Evolutionary conservation across 768 basidiomycete genomes (phyloP), one percentile per base, ranked within the genome.

Genomic region (Boletellus emodensis): DNA sequence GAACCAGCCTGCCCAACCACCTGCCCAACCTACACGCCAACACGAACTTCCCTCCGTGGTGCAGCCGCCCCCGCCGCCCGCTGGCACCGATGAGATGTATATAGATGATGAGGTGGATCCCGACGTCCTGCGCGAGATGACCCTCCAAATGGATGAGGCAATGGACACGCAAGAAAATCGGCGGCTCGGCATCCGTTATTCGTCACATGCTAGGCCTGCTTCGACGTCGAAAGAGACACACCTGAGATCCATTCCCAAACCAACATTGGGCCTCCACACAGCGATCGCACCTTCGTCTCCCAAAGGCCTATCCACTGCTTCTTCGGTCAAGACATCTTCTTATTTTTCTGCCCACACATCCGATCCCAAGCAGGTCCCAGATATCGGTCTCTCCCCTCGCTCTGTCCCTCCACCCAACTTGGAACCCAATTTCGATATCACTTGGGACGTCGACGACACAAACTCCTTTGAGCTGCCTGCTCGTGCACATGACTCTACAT

Each of bases 391-490:
- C 24, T 53, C 58, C 64, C 78, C 61, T 50, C 64, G 60, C 44
- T 57, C 59, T 24, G 58, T 39, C n/a, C 54, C 55, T n/a, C 44
- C 53, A 36, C 54, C 61, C 28, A 62, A 65, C 3, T 24, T 24
- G 18, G 46, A 54, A 1, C 55, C 57, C 4, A 37, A 62, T n/a
- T 51, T 62, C 28, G 54, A 55, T 28, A 57, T 67, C 18, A 52
- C 64, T 12, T 64, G 67, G 41, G 68, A 68, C 24, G 61, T 62
- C 26, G 67, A 69, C 26, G 65, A 71, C 26, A 58, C 65, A n/a
- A 66, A 63, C 2, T 41, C 54, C 17, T 53, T 60, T 13, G 45
- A 49, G 18, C 1, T 43, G 15, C 47, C 46, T 4, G 38, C 24
- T 7, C 45, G 55, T 47, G 44, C 47, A 46, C 24, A 40, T 28